Percentiles rank a stretch among this genome's conserved stretches.
These are phyloP conservation scores for Lecanicillium sp. DNA, from an alignment of 2,329 filamentous ascomycete genomes.

Conservation along the genomic window DNA sequence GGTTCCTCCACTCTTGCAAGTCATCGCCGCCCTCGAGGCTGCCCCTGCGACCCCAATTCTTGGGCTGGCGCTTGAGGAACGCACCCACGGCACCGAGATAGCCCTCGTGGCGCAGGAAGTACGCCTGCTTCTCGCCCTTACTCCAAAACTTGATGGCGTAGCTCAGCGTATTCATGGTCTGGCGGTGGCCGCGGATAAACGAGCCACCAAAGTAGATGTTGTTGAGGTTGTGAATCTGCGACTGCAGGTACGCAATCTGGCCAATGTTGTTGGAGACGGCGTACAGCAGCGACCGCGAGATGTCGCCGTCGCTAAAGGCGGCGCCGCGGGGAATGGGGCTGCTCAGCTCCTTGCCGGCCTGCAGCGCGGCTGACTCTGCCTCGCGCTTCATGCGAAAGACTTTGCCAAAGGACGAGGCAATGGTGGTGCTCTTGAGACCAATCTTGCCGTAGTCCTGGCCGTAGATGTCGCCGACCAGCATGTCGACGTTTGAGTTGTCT, in stretches of 20 bases:
- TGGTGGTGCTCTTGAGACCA: slow-evolving; percentile 88
- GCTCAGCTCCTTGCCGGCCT: slow-evolving; percentile 41
- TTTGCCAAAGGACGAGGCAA: slow-evolving; percentile 93
- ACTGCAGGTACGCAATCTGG: slow-evolving; percentile 95
- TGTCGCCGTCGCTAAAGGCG: slow-evolving; percentile 69
- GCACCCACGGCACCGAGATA: slow-evolving; percentile 92
- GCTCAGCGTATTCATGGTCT: slow-evolving; percentile 95
- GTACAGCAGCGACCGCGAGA: slow-evolving; percentile 85
- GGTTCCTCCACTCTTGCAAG: slow-evolving; percentile 21
- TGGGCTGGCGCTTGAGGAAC: slow-evolving; percentile 83
- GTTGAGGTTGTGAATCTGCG: slow-evolving; percentile 82
- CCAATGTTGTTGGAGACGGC: slow-evolving; percentile 97
- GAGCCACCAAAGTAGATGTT: slow-evolving; percentile 97
- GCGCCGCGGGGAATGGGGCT: slow-evolving; percentile 25
- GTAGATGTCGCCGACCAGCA: slow-evolving; percentile 97
- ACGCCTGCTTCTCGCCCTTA: slow-evolving; percentile 86
- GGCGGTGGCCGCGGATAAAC: slow-evolving; percentile 90
- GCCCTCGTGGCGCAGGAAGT: slow-evolving; percentile 91
- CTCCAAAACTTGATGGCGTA: slow-evolving; percentile 99
- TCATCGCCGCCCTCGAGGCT: slow-evolving; percentile 71
- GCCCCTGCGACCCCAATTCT: slow-evolving; percentile 80
- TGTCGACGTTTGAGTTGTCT: slow-evolving; percentile 88
- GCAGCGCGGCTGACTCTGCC: slow-evolving; percentile 71
- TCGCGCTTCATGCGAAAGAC: slow-evolving; percentile 88
- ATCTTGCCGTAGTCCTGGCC: slow-evolving; percentile 95